These are phyloP conservation scores for Pestalotiopsis sp. DNA, from an alignment of 2,329 filamentous ascomycete genomes.

Conservation along the genomic window DNA sequence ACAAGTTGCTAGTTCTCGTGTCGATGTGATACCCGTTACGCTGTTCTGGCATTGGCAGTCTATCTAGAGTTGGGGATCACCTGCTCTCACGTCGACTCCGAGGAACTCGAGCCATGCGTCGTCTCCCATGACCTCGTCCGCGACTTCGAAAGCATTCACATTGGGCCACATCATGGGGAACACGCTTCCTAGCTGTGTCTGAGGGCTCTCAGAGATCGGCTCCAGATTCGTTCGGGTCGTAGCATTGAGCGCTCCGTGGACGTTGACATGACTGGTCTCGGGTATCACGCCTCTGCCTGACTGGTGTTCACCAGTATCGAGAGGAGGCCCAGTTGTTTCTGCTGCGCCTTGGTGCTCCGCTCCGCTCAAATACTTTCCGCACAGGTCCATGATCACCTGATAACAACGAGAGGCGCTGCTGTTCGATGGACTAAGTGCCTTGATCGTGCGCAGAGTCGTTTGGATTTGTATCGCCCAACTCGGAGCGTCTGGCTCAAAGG, in stretches of 20 bases:
- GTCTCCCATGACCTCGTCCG: conserved; percentile 39
- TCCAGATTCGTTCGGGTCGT: neutral
- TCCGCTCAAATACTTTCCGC: conserved; percentile 23
- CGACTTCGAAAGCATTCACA: conserved; percentile 36
- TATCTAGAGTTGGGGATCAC: neutral
- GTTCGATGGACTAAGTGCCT: conserved; percentile 39
- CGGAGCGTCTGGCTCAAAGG: conserved; percentile 34
- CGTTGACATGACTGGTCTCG: neutral
- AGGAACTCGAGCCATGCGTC: conserved; percentile 41
- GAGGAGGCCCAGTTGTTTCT: neutral
- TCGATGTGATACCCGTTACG: too few relatives aligned
- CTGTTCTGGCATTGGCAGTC: too few relatives aligned
- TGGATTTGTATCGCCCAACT: conserved; percentile 45
- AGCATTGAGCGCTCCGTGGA: neutral
- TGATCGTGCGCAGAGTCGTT: conserved; percentile 37
- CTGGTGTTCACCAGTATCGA: neutral
- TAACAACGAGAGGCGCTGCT: conserved; percentile 43
- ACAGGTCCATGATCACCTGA: conserved; percentile 42
- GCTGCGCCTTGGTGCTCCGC: neutral
- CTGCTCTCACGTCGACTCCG: conserved; percentile 4
- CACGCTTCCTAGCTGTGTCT: conserved; percentile 44
- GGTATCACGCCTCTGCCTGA: neutral
- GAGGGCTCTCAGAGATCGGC: conserved; percentile 39
- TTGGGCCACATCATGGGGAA: conserved; percentile 51
- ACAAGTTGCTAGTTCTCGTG: too few relatives aligned